Conservation (phyloP, 2,329 filamentous ascomycete genomes). For the Diaporthe ampelina region DNA sequence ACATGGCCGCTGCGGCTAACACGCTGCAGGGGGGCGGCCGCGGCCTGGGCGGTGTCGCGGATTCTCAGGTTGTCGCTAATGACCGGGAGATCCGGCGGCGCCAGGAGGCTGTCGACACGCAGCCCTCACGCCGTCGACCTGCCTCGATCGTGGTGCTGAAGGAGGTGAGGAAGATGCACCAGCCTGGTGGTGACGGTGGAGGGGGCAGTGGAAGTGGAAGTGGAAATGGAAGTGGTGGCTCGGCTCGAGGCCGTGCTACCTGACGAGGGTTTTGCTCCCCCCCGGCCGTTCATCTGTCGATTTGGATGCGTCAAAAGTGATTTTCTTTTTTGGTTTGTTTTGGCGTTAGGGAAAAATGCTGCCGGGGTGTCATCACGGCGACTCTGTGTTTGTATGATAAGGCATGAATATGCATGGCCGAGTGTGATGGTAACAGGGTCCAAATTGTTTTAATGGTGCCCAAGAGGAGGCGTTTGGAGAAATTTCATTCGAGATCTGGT, state of each 20-base stretch:
- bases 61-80: background rate
- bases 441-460: background rate
- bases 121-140: background rate
- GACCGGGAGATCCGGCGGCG: background rate
- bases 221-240: background rate
- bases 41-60: background rate
- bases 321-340: background rate
- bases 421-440: background rate
- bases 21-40: constrained; percentile 20
- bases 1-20: background rate
- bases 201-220: background rate
- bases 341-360: background rate
- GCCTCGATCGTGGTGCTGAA: background rate
- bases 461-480: background rate
- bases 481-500: background rate
- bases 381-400: background rate
- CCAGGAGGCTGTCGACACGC: background rate
- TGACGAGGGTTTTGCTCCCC: background rate
- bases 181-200: too few relatives aligned
- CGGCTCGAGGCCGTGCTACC: background rate
- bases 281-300: background rate
- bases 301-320: background rate
- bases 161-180: background rate
- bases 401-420: background rate
- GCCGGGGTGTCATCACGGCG: background rate